Conservation (phyloP, 345 rosid species). For the Populus pruinosa region DNA sequence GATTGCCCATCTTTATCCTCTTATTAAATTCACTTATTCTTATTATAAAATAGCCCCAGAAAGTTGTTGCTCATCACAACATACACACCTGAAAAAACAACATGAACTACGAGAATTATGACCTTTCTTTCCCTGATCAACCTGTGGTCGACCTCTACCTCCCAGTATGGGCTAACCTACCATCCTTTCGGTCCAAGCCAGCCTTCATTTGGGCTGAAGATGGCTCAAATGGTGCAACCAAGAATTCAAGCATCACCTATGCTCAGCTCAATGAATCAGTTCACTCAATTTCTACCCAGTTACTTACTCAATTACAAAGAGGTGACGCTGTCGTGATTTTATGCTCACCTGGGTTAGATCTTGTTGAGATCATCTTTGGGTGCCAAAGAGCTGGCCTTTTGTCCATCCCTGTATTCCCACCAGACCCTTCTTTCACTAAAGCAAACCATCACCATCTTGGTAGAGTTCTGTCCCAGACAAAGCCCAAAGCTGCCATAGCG, state of each 20-base stretch:
- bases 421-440: constrained; percentile 32
- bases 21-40: too few relatives aligned
- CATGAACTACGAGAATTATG: constrained; percentile 55
- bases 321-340: constrained; percentile 44
- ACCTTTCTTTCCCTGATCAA: constrained; percentile 55
- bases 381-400: constrained; percentile 61
- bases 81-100: not conserved
- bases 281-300: constrained; percentile 27
- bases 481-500: constrained; percentile 62
- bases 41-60: constrained; percentile 1
- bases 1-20: not conserved
- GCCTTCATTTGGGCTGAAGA: constrained; percentile 46
- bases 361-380: constrained; percentile 47
- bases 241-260: constrained; percentile 30
- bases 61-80: not conserved
- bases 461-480: constrained; percentile 52
- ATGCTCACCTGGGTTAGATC: constrained; percentile 51
- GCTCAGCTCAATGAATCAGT: constrained; percentile 45
- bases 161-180: constrained; percentile 48
- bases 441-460: constrained; percentile 39
- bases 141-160: constrained; percentile 58
- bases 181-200: constrained; percentile 43
- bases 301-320: constrained; percentile 28
- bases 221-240: not conserved
- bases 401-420: constrained; percentile 48